These are phyloP conservation scores for Talaromyces sp. DNA, from an alignment of 2,329 filamentous ascomycete species.

Conservation along the genomic window DNA sequence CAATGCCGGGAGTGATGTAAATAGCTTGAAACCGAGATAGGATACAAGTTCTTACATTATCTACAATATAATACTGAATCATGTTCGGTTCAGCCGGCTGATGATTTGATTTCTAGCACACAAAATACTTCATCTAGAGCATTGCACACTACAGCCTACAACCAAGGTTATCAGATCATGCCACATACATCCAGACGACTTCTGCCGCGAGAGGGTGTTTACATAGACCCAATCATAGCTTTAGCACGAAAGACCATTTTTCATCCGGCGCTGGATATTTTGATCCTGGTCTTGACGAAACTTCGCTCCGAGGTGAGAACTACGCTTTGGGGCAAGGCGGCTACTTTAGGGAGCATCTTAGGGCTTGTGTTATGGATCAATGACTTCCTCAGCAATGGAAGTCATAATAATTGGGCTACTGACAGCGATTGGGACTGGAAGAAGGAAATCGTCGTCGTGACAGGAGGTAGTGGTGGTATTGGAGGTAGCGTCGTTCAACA, in stretches of 20 bases:
- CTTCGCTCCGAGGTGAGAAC: background rate
- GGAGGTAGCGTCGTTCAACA: slow-evolving; percentile 35
- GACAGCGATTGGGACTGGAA: slow-evolving; percentile 38
- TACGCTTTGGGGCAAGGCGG: background rate
- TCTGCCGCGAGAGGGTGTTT: slow-evolving; percentile 23
- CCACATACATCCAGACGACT: background rate
- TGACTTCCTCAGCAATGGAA: slow-evolving; percentile 20
- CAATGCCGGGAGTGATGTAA: no score
- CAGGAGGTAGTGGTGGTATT: slow-evolving; percentile 46
- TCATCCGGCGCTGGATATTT: slow-evolving; percentile 3
- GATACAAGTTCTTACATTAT: no score
- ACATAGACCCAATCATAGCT: slow-evolving; percentile 23
- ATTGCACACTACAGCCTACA: background rate
- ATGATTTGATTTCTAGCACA: background rate
- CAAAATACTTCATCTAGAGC: background rate
- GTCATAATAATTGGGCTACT: slow-evolving; percentile 22
- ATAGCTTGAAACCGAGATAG: no score
- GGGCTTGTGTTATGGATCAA: slow-evolving; percentile 18
- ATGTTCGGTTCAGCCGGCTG: no score
- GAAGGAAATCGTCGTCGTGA: slow-evolving; percentile 45
- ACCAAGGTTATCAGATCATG: background rate
- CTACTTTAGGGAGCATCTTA: background rate
- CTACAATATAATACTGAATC: no score
- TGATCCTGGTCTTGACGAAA: background rate
- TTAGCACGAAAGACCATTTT: slow-evolving; percentile 19